Evolutionary conservation across 495 filamentous ascomycete species (phyloP).

Genomic region (Aspergillus cavernicola): DNA sequence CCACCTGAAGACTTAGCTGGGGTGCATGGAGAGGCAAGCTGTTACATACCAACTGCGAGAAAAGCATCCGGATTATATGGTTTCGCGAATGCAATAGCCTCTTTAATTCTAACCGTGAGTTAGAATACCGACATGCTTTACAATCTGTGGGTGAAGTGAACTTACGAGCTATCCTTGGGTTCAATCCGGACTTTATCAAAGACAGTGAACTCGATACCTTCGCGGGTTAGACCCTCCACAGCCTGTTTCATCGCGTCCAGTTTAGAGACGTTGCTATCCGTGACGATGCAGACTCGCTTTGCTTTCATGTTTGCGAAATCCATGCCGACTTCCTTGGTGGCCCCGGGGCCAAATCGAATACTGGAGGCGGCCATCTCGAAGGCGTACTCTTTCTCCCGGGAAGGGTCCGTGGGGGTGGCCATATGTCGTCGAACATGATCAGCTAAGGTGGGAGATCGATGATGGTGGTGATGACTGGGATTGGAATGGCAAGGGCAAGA

Average conservation of each 20-base stretch:
- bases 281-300: conserved; percentile 85
- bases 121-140: not conserved
- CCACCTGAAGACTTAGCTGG: conserved; percentile 34
- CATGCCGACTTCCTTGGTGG: conserved; percentile 98
- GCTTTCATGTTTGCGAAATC: conserved; percentile 88
- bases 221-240: conserved; percentile 66
- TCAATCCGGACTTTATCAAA: conserved; percentile 77
- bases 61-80: conserved; percentile 80
- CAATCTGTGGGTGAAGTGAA: not conserved
- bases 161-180: conserved; percentile 85
- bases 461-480: conserved; percentile 66
- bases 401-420: conserved; percentile 68
- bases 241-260: conserved; percentile 84
- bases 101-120: conserved; percentile 50
- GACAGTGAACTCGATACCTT: conserved; percentile 76
- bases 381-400: conserved; percentile 88
- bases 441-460: conserved; percentile 48
- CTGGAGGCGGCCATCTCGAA: conserved; percentile 96
- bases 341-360: conserved; percentile 89
- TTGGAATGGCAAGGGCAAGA: conserved; percentile 91
- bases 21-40: not conserved
- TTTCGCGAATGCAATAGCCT: conserved; percentile 82
- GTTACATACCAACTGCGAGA: conserved; percentile 72
- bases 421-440: conserved; percentile 56
- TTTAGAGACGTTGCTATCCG: conserved; percentile 72